Evolutionary conservation across 495 filamentous ascomycete species (phyloP).

Genomic region (Annulohypoxylon moriforme): DNA sequence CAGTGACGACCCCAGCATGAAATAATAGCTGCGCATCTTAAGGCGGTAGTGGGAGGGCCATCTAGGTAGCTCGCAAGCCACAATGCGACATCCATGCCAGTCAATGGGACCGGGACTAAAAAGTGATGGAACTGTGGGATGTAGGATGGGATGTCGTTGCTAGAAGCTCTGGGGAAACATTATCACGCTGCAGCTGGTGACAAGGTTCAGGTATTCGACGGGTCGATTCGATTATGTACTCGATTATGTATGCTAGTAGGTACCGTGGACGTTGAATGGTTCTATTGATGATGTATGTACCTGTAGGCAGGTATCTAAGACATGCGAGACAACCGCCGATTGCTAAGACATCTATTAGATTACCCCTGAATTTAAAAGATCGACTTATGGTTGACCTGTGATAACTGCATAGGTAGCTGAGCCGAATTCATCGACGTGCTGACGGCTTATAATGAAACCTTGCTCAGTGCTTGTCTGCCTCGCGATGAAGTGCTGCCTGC

Average conservation of each 20-base stretch:
- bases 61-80: slow-evolving; percentile 15
- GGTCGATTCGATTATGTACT: neutral
- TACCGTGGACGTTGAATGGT: neutral
- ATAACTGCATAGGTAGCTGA: slow-evolving; percentile 3
- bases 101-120: neutral
- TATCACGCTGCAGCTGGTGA: slow-evolving; percentile 4
- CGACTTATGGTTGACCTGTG: neutral
- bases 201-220: slow-evolving; percentile 3
- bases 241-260: neutral
- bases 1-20: slow-evolving; percentile 24
- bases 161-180: slow-evolving; percentile 6
- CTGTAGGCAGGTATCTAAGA: no score
- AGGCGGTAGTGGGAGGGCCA: slow-evolving; percentile 19
- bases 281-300: slow-evolving; percentile 8
- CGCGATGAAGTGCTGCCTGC: slow-evolving; percentile 29
- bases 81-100: slow-evolving; percentile 21
- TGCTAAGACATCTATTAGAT: slow-evolving; percentile 1
- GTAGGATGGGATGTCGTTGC: neutral
- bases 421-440: slow-evolving; percentile 4
- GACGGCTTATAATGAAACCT: slow-evolving; percentile 3
- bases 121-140: neutral
- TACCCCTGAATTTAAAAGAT: slow-evolving; percentile 26
- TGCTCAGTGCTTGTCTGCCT: slow-evolving; percentile 20
- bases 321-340: neutral
- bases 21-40: slow-evolving; percentile 42